Evolutionary conservation across 148 eudicot genomes (phyloP), one percentile per base, ranked within the genome.

Genomic region (Rheum nobile): DNA sequence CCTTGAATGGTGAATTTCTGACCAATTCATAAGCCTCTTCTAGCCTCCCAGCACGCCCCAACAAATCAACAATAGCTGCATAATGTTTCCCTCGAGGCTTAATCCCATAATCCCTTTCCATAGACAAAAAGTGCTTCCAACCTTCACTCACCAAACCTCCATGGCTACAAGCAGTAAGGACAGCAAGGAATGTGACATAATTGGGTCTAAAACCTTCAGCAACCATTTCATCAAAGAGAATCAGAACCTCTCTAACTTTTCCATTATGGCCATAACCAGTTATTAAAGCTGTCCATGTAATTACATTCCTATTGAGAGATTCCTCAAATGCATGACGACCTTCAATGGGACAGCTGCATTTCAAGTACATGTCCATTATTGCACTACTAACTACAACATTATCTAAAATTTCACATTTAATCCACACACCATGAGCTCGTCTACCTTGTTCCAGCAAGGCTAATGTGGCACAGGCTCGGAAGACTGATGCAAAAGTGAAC

Each of bases 81-180:
- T 83, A 90, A 76, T 92, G 98, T 76, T 90, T 90, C 59, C 73
- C 86, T 75, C 77, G 77, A 14, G 93, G 98, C 69, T 84, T 87
- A 78, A 92, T 85, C 16, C 89, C 89, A 84, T 82, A 87, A 71
- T 88, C 90, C 69, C 83, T 88, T 71, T 52, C 75, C 91, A 95
- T 90, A 31, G 87, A 88, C 5, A 70, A 74, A 75, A 91, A 91
- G 74, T 87, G 90, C 75, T 88, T 78, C 85, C 89, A 80, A 37
- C 96, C 97, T 77, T 92, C 84, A 72, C 83, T 77, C 29, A 92
- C 96, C 79, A 92, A 80, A 75, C 97, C 99, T 71, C 91, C 89
- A 84, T 90, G 96, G 82, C 94, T 88, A 83, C 99, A 95, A 78
- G 99, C 96, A 82, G 85, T 85, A 73, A 95, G 92, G 35, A 95